Base-by-base conservation (phyloP, 805 yeast genomes). In the Hermanozyma aechmeae region DNA sequence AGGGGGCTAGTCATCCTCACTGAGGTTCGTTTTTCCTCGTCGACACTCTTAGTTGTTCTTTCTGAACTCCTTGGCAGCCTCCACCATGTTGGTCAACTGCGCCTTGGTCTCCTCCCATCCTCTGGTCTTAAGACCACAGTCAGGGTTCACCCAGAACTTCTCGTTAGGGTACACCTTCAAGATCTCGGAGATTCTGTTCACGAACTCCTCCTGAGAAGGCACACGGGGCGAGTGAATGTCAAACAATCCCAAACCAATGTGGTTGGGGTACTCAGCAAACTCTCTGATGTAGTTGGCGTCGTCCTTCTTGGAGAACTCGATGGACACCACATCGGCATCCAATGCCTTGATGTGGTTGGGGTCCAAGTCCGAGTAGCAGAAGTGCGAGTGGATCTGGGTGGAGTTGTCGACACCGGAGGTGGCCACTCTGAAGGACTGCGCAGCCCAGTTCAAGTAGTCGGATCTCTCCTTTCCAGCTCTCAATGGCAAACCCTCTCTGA, bases 81-180 rank as follows among this genome's bases (percentile, higher is more conserved):
- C 92, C 61, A 92, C 97, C 98, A 92, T 92, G 72, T 92, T 83
- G 65, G 94, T 83, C 68, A 92, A 79, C 55, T 94, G 85, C 58
- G 79, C 86, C 61, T 70, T 85, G 53, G 89, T 84, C 77, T 92
- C 98, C 51, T 82, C 85, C 98, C 98, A 92, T 52, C 95, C 95
- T 80, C 98, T 87, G 65, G 98, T 92, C 83, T 92, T 92, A 67
- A 92, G 79, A 78, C 98, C 98, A 79, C 98, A 92, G 74, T 92
- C 98, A 58, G 98, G 98, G 93, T 92, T 92, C 61, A 92, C 94
- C 98, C 98, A 92, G 78, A 92, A 83, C 68, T 87, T 89, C 65
- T 83, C 84, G 59, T 92, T 93, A 62, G 96, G 96, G 76, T 89
- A 89, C 38, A 83, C 92, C 73, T 86, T 85, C 68, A 92, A 72